Evolutionary conservation across 2,329 filamentous ascomycete genomes (phyloP), one percentile per base, ranked within the genome.

Genomic region (Fusarium euwallaceae): DNA sequence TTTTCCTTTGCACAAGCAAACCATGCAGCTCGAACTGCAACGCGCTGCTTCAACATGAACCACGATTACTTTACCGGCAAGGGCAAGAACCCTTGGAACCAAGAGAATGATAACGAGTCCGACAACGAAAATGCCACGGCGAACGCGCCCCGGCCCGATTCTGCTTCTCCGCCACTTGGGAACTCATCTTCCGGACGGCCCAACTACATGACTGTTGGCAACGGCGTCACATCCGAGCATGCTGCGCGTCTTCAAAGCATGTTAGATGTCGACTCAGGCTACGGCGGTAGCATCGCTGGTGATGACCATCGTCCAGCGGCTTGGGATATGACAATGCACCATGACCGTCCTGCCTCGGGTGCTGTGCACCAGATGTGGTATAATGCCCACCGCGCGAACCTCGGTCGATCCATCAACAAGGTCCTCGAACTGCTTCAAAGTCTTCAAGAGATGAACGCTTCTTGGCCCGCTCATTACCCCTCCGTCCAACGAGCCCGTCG

Each of bases 391-490:
- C 92, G 95, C 69, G 94, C 92, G 7, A 91, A 94, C 36, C 90
- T 99, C n/a, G 94, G 91, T 51, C 93, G 95, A 69, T 93, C 95
- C 16, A 98, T 99, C 80, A 94, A 92, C 79, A 91, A 92, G 76
- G 96, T 95, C 10, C 91, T 98, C 67, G 95, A 98, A 70, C 91
- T 95, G 3, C 85, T 99, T 74, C 92, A 93, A 82, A 91, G 91
- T 69, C 88, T 99, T 67, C 95, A 97, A 83, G 89, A 95, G 72
- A 97, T 94, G 89, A 99, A 99, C 80, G 86, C 92, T 16, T 90
- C 92, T 80, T 98, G 97, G 97, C 97, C 97, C 1, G 96, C 95
- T 36, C 94, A 97, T 81, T 99, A 99, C 82, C 97, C 97, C 63
- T 94, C 95, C 3, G 92, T 96, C 4, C 92, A 95, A 80, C 88